Evolutionary conservation across 257 asterid species (phyloP).

Genomic region (Parsonsia alboflavescens): DNA sequence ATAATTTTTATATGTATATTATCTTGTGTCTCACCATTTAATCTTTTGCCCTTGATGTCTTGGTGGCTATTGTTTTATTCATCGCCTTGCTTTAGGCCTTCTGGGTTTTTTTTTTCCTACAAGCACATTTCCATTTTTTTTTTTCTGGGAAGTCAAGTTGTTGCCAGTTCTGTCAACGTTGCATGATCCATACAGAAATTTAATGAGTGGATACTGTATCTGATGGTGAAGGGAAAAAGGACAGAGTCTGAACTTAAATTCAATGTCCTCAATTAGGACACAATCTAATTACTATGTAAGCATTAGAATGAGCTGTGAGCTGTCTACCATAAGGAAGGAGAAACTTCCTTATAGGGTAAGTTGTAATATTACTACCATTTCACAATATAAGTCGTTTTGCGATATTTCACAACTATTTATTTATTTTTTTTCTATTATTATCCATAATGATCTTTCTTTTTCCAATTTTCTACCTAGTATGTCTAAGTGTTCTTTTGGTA

Average conservation of each 20-base stretch:
- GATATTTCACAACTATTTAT: no score
- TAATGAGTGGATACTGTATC: neutral
- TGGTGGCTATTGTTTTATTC: neutral
- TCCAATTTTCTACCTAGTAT: no score
- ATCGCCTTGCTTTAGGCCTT: neutral
- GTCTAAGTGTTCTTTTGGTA: no score
- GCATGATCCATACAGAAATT: neutral
- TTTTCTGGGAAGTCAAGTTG: neutral
- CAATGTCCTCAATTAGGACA: neutral
- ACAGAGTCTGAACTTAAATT: neutral
- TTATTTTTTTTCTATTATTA: no score
- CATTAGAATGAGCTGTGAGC: neutral
- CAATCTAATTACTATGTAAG: neutral
- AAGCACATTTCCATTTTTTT: no score
- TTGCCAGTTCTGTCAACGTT: neutral
- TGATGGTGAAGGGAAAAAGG: neutral
- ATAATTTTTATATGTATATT: no score
- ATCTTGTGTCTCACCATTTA: neutral
- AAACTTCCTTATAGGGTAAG: neutral
- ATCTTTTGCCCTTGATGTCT: neutral
- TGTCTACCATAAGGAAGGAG: neutral
- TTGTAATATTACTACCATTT: neutral
- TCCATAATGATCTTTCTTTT: no score
- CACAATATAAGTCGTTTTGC: no score
- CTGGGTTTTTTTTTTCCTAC: neutral